Conservation (phyloP, 768 basidiomycete species). For the Podaxis sp. region DNA sequence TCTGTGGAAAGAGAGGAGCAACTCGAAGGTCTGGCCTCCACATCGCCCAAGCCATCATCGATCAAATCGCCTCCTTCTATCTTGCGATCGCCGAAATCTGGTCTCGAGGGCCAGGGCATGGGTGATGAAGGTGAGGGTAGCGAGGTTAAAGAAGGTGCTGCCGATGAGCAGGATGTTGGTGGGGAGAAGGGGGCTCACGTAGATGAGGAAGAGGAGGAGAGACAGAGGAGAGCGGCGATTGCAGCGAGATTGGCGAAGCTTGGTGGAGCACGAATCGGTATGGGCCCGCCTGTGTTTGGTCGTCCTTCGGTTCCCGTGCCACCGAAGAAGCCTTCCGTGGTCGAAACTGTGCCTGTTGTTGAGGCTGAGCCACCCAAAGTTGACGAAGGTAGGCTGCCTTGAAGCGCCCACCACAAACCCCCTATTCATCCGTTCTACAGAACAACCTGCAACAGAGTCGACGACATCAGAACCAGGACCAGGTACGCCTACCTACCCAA, state of each 20-base stretch:
- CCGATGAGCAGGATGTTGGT: constrained; percentile 25
- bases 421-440: background rate
- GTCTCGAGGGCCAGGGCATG: constrained; percentile 16
- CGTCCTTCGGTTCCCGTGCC: constrained; percentile 33
- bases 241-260: constrained; percentile 92
- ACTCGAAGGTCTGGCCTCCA: constrained; percentile 13
- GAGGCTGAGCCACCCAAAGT: background rate
- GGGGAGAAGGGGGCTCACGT: constrained; percentile 58
- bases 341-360: constrained; percentile 4
- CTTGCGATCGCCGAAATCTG: constrained; percentile 16
- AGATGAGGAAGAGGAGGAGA: constrained; percentile 67
- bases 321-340: constrained; percentile 20
- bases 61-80: constrained; percentile 16
- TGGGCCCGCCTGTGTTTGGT: constrained; percentile 72
- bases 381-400: background rate
- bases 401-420: no score
- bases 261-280: constrained; percentile 79
- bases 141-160: constrained; percentile 24
- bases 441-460: background rate
- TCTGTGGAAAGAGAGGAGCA: constrained; percentile 13
- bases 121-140: constrained; percentile 6
- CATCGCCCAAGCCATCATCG: constrained; percentile 29
- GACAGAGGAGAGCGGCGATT: constrained; percentile 79
- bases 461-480: background rate
- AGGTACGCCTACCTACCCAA: background rate